phyloP scores from a whole-genome alignment of 164 flowering plant genomes.

The Nymphaea thermarum region DNA sequence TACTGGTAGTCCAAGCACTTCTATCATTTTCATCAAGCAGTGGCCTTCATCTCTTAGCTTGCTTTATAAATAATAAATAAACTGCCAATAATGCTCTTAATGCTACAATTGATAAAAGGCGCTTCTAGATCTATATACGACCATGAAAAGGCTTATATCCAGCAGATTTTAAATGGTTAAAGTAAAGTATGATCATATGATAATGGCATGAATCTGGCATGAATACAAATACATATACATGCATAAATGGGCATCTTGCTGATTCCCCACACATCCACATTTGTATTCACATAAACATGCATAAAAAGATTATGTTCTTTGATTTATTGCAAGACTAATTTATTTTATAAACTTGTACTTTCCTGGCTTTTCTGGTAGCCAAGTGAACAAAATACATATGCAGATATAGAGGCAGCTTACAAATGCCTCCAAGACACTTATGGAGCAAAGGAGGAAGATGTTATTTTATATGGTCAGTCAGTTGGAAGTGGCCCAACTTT shows the following conservation, averaged over 20 bases:
- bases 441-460: conserved; percentile 70
- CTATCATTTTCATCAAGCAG: too few species aligned
- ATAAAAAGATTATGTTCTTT: neutral
- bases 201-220: too few species aligned
- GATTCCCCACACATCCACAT: neutral
- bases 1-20: too few species aligned
- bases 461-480: conserved; percentile 79
- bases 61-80: too few species aligned
- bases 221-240: neutral
- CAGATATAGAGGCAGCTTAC: conserved; percentile 82
- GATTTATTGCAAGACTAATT: neutral
- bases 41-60: too few species aligned
- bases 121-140: too few species aligned
- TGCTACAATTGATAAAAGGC: too few species aligned
- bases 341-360: neutral
- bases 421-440: conserved; percentile 59
- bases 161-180: too few species aligned
- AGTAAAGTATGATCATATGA: too few species aligned
- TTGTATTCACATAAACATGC: neutral
- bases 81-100: too few species aligned
- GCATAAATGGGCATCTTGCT: neutral
- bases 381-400: conserved; percentile 74
- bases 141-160: too few species aligned
- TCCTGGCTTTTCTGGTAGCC: conserved; percentile 29
- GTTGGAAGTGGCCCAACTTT: conserved; percentile 91